Base-by-base conservation (phyloP, 1,139 yeast genomes). In the Yamadazyma songkhlaensis region DNA sequence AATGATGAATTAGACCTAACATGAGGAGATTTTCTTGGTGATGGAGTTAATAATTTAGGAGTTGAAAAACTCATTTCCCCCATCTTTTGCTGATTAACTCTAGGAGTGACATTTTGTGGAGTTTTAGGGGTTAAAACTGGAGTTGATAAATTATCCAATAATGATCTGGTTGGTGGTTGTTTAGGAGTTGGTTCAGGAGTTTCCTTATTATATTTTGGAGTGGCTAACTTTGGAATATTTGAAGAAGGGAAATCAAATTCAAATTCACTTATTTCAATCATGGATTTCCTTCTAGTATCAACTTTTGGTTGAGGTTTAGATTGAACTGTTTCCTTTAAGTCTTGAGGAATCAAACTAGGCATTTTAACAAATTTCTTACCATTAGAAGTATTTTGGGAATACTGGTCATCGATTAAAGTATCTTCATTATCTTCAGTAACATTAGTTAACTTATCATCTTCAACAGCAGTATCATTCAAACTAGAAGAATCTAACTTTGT, bases 1-100 rank as follows among this genome's bases (percentile, higher is more conserved):
- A 59, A 60, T 4, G 64, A 46, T n/a, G 67, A 61, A 37, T 51
- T 54, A 11, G 69, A 60, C 34, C 67, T 49, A 3, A 50, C 24
- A 38, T 59, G 64, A 7, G 67, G 62, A 1, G 64, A 52, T 31
- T 48, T 51, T 34, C 50, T 37, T 8, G 52, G 53, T 3, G 55
- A 47, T 11, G 52, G 46, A 15, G 57, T 40, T n/a, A 32, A 11
- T 12, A 39, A 15, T 26, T 34, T 34, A 15, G 43, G 43, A 20
- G 36, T 34, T 14, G 34, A 35, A 25, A 25, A 25, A 10, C 7
- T 21, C 24, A 14, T 30, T 9, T 31, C 29, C 11, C 17, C 29
- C 29, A 27, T 4, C 8, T 25, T 25, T 11, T 13, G 9, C 25
- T n/a, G 9, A 25, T 31, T 23, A 13, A 32, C 7, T 28, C 31